Base-by-base conservation (phyloP, 306 rosid genomes). In the Rosa multiflora region DNA sequence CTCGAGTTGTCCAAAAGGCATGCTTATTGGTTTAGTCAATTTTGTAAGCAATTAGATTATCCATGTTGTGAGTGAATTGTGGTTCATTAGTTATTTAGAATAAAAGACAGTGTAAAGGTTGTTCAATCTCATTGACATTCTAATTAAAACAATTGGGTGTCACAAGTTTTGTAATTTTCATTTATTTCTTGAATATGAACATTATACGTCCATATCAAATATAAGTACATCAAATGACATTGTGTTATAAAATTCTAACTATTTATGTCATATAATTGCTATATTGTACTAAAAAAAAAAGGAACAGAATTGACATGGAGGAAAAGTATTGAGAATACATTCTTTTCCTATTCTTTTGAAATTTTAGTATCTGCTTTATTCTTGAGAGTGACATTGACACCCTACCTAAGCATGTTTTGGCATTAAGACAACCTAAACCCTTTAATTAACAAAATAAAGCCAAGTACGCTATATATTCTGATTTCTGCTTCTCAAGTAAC, bases 341-440 rank as follows among this genome's bases (percentile, higher is more conserved):
- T 66, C 39, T 77, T 63, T 63, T 82, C 69, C 70, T 76, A 55
- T 40, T 48, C 78, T 77, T 85, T 81, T 81, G 82, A 82, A 77
- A 86, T 86, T 73, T 80, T 84, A 82, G 67, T 73, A 59, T 79
- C 40, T 67, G 56, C 40, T 67, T 56, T 78, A 70, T 73, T 58
- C 85, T 70, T 74, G 74, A 58, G 72, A 79, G 77, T 64, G 85
- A 83, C 88, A 81, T 80, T 52, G 84, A 83, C 88, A 80, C 80
- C 72, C 23, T 58, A 64, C 47, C 35, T 68, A 55, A 76, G 63
- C 43, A 53, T 14, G 58, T 80, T 74, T 32, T 20, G 42, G 75
- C 53, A 5, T 70, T 23, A 59, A 64, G 18, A 64, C 55, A 71
- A 67, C 15, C 15, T 56, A 66, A 73, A 21, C 17, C 39, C 46